Base-by-base conservation (phyloP, 495 filamentous ascomycete genomes). In the Daldinia decipiens region DNA sequence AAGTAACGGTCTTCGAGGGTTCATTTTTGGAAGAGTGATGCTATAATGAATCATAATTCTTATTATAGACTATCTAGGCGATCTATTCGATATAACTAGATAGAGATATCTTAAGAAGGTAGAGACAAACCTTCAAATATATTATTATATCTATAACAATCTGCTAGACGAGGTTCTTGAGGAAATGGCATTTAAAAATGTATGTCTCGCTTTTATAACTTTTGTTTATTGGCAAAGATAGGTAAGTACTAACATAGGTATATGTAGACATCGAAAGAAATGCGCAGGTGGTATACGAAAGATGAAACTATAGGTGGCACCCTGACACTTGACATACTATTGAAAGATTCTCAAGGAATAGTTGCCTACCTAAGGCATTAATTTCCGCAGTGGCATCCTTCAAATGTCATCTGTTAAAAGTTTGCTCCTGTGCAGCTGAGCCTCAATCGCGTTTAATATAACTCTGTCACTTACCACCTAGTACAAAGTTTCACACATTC, bases 1-100 rank as follows among this genome's bases (percentile, higher is more conserved):
- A 64, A 95, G 92, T 72, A 97, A 93, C 77, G 92, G 90, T 0
- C 91, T 92, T n/a, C 84, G 91, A 67, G 93, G 93, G 0, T 97
- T 95, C 73, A 84, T 89, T 15, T 78, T 71, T 61, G 81, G 79
- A 12, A 79, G 17, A 65, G 50, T 77, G 27, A 77, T 61, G 21
- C n/a, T 77, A 34, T 36, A 39, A 13, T 55, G 17, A 62, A 32
- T 17, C 6, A 0, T 6, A 43, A 36, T 1, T 29, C 12, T 29
- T 19, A 12, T 3, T 27, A 2, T 27, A 5, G 4, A 8, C 34
- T 12, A 5, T 27, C 55, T 43, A 1, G 31, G 21, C 8, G 8
- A 45, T 45, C 1, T 3, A 32, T 32, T 32, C 31, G 31, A 32
- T 9, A 9, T 32, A 24, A n/a, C n/a, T n/a, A n/a, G n/a, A n/a